Evolutionary conservation across 148 eudicot genomes (phyloP).

Genomic region (Beta vulgaris): DNA sequence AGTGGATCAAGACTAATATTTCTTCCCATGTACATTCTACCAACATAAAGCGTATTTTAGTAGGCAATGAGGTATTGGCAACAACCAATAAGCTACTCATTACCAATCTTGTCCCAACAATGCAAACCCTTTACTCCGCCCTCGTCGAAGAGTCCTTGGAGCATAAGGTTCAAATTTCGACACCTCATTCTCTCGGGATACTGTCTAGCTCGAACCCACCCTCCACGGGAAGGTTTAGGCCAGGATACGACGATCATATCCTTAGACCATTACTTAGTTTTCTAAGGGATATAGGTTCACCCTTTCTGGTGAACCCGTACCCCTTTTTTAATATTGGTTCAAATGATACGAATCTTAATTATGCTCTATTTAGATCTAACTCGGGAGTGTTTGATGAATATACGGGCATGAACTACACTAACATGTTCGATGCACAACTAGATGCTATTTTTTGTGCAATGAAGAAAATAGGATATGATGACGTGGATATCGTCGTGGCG

Average conservation of each 20-base stretch:
- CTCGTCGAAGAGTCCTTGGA: slow-evolving; percentile 40
- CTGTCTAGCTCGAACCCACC: slow-evolving; percentile 56
- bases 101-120: slow-evolving; percentile 50
- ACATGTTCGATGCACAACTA: slow-evolving; percentile 61
- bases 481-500: slow-evolving; percentile 58
- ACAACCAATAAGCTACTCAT: slow-evolving; percentile 43
- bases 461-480: slow-evolving; percentile 36
- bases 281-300: slow-evolving; percentile 44
- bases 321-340: slow-evolving; percentile 56
- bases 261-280: slow-evolving; percentile 52
- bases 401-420: slow-evolving; percentile 46
- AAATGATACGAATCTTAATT: slow-evolving; percentile 31
- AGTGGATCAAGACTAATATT: slow-evolving; percentile 46
- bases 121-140: slow-evolving; percentile 49
- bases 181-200: slow-evolving; percentile 65
- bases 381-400: slow-evolving; percentile 40
- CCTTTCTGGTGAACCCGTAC: slow-evolving; percentile 63
- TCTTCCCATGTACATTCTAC: slow-evolving; percentile 40
- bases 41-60: slow-evolving; percentile 49
- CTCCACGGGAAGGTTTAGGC: slow-evolving; percentile 49
- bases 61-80: slow-evolving; percentile 69
- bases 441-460: slow-evolving; percentile 66
- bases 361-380: slow-evolving; percentile 56
- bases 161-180: slow-evolving; percentile 43
- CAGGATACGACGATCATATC: slow-evolving; percentile 50